A percentile compares a stretch with the other conserved stretches of the same genome.
These are phyloP conservation scores for Paraphoma chrysanthemicola DNA, from an alignment of 2,329 filamentous ascomycete species.

Conservation along the genomic window DNA sequence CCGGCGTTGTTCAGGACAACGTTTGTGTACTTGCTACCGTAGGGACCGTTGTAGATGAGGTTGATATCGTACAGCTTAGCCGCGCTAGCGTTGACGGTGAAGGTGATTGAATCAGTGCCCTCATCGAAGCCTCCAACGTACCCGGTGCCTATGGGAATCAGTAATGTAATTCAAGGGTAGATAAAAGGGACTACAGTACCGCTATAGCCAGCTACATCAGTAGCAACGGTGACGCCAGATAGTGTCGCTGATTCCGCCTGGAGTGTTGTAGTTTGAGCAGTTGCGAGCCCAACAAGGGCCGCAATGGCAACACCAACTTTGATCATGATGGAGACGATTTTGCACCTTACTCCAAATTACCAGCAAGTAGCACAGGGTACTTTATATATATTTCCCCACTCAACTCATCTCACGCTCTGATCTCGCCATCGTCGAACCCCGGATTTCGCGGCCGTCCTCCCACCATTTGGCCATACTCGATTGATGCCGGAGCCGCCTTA, in stretches of 20 bases:
- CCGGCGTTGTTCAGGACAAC: conserved; percentile 54
- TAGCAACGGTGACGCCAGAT: conserved; percentile 51
- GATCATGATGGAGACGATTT: conserved; percentile 1
- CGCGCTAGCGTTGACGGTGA: conserved; percentile 47
- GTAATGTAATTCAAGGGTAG: background rate
- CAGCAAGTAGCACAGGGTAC: too few relatives aligned
- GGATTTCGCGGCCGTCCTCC: background rate
- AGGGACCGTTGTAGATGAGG: conserved; percentile 55
- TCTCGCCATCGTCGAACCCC: background rate
- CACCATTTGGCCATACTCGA: background rate
- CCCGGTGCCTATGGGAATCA: conserved; percentile 48
- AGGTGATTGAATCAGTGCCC: conserved; percentile 53
- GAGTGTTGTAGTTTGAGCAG: conserved; percentile 26
- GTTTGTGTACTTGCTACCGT: conserved; percentile 55
- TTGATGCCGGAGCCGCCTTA: background rate
- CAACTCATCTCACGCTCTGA: background rate
- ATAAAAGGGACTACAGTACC: conserved; percentile 24
- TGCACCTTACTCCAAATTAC: too few relatives aligned
- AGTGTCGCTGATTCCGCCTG: conserved; percentile 55
- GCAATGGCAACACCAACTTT: background rate
- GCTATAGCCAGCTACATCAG: conserved; percentile 49
- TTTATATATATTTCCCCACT: too few relatives aligned
- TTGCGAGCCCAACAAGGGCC: conserved; percentile 7
- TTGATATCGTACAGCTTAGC: conserved; percentile 54
- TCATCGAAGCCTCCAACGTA: conserved; percentile 58